These are phyloP conservation scores for Candida gigantensis DNA, from an alignment of 1,139 yeast genomes.

Conservation along the genomic window DNA sequence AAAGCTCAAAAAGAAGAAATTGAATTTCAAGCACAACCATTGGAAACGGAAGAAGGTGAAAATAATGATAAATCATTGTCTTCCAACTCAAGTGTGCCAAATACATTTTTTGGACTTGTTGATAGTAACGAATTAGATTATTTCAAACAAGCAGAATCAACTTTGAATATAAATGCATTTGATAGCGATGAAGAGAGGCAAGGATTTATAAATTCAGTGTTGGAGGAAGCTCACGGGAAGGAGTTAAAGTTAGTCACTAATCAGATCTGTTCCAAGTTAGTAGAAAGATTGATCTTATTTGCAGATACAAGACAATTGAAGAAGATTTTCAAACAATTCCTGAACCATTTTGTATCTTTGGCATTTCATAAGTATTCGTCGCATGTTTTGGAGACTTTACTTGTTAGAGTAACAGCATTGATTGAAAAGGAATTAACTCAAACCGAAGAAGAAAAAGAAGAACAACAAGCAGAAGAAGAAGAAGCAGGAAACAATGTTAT, in stretches of 20 bases:
- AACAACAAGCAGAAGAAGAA: constrained; percentile 30
- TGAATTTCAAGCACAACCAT: constrained; percentile 17
- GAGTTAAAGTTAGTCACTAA: constrained; percentile 91
- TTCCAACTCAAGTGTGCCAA: constrained; percentile 12
- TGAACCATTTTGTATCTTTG: constrained; percentile 71
- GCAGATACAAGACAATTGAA: constrained; percentile 69
- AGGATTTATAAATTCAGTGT: constrained; percentile 72
- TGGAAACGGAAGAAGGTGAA: constrained; percentile 15
- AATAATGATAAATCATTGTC: background rate
- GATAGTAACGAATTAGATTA: constrained; percentile 84
- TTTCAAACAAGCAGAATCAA: constrained; percentile 89
- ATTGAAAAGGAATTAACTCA: constrained; percentile 65
- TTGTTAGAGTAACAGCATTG: constrained; percentile 74
- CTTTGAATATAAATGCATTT: constrained; percentile 79
- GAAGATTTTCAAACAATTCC: constrained; percentile 62
- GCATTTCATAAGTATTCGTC: constrained; percentile 90
- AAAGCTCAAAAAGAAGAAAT: constrained; percentile 25
- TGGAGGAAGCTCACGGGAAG: constrained; percentile 86
- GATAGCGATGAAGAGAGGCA: constrained; percentile 70
- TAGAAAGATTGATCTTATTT: constrained; percentile 79
- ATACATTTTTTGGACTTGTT: constrained; percentile 77
- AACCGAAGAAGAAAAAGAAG: constrained; percentile 35
- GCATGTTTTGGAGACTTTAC: constrained; percentile 85
- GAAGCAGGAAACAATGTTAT: constrained; percentile 37
- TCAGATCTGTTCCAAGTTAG: constrained; percentile 88